Conservation (phyloP, 1,284 basidiomycete genomes). For the Tylopilus sp. region DNA sequence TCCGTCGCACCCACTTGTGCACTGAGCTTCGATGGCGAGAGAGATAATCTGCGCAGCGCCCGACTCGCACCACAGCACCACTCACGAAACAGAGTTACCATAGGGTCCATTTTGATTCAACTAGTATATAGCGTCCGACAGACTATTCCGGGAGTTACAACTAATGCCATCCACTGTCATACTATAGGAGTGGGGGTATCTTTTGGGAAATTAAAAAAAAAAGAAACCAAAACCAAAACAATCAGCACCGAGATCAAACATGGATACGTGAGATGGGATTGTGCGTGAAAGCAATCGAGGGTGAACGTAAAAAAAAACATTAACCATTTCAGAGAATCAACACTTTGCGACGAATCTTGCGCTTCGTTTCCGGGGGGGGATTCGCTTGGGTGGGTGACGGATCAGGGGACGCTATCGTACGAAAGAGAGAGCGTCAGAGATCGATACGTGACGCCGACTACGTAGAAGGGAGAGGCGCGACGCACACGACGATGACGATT, state of each 20-base stretch:
- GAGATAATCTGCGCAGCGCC: conserved; percentile 3
- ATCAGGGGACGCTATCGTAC: conserved; percentile 14
- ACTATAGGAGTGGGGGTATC: conserved; percentile 15
- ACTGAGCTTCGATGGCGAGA: not conserved
- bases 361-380: conserved; percentile 28
- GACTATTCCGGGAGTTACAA: conserved; percentile 16
- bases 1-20: not conserved
- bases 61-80: not conserved
- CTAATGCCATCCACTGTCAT: conserved; percentile 25
- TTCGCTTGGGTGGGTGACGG: conserved; percentile 5
- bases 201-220: conserved; percentile 12
- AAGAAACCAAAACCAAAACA: no score
- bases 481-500: conserved; percentile 18
- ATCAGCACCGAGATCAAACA: conserved; percentile 2
- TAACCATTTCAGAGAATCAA: conserved; percentile 22
- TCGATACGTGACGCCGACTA: not conserved
- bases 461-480: not conserved
- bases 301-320: not conserved
- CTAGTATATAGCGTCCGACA: conserved; percentile 11
- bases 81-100: conserved; percentile 10
- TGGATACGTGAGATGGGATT: not conserved
- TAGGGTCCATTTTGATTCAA: conserved; percentile 6
- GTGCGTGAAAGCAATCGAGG: not conserved
- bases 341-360: conserved; percentile 32
- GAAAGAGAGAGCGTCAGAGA: not conserved